Percentiles rank a stretch among this genome's conserved stretches.
Evolutionary conservation across 345 rosid genomes (phyloP).

Genomic region (Pugionium cornutum): DNA sequence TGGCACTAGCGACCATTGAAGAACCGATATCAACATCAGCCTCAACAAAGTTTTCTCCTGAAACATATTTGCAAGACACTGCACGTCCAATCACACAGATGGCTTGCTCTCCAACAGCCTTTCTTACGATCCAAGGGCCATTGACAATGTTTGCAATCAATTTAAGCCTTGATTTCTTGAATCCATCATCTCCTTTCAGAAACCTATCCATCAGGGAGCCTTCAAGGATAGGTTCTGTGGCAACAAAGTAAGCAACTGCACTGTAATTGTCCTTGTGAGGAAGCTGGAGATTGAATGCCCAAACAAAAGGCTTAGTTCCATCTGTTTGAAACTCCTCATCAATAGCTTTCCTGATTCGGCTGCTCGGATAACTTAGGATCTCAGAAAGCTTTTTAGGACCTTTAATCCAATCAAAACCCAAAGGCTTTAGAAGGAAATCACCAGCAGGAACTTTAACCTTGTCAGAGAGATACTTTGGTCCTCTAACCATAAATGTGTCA

Average conservation of each 20-base stretch:
- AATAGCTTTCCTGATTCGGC: constrained; percentile 63
- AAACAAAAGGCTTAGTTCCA: constrained; percentile 70
- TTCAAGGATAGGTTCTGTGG: constrained; percentile 59
- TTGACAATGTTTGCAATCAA: constrained; percentile 89
- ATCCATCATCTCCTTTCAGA: constrained; percentile 75
- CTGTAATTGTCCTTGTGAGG: constrained; percentile 90
- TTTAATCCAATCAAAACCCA: constrained; percentile 91
- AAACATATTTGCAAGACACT: constrained; percentile 60
- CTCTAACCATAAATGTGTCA: constrained; percentile 76
- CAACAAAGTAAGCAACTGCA: constrained; percentile 80
- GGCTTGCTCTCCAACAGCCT: constrained; percentile 98
- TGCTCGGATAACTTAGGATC: constrained; percentile 54
- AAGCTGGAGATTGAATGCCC: constrained; percentile 94
- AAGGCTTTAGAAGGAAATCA: constrained; percentile 71
- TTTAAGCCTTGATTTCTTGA: constrained; percentile 78
- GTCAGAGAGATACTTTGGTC: constrained; percentile 74
- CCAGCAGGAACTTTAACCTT: constrained; percentile 75
- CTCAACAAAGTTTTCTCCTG: constrained; percentile 60
- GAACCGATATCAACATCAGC: constrained; percentile 95
- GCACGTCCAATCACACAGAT: constrained; percentile 91
- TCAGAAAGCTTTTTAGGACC: constrained; percentile 62
- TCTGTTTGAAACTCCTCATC: constrained; percentile 53
- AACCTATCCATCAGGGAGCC: constrained; percentile 75
- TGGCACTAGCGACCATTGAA: constrained; percentile 92
- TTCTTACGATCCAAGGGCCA: constrained; percentile 96